Evolutionary conservation across 169 alveolate species (phyloP).

Genomic region (Fabrea salina): DNA sequence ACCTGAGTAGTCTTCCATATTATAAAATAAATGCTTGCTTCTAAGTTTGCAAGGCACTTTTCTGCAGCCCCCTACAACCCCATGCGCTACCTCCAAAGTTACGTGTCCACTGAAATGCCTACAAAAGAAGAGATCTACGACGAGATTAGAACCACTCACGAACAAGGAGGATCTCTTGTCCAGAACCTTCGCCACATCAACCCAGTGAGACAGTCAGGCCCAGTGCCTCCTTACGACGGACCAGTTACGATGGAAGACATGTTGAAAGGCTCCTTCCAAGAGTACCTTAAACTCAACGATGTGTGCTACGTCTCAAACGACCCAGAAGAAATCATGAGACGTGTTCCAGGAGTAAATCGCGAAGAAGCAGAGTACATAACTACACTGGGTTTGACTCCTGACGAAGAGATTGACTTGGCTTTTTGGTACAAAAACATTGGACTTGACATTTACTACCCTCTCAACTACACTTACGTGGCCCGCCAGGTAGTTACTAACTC

Average conservation of each 20-base stretch:
- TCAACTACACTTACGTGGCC: conserved; percentile 68
- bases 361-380: conserved; percentile 72
- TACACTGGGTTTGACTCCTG: conserved; percentile 70
- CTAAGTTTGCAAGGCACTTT: neutral
- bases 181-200: conserved; percentile 75
- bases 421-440: conserved; percentile 67
- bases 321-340: conserved; percentile 79
- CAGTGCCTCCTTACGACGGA: conserved; percentile 79
- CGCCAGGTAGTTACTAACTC: conserved; percentile 80
- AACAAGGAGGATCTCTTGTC: conserved; percentile 55
- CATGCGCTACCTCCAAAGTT: conserved; percentile 63
- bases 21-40: neutral
- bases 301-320: conserved; percentile 51
- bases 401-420: conserved; percentile 77
- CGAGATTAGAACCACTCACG: conserved; percentile 51
- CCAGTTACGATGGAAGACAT: conserved; percentile 80
- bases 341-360: conserved; percentile 83
- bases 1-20: too few relatives aligned
- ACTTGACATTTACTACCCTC: conserved; percentile 68
- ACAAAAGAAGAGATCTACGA: conserved; percentile 71
- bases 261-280: conserved; percentile 30
- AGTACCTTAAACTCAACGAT: conserved; percentile 6
- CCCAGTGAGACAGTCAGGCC: conserved; percentile 81
- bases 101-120: conserved; percentile 32
- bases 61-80: conserved; percentile 58